Conservation (phyloP, 1,139 yeast genomes). For the Protomyces macrosporus region DNA sequence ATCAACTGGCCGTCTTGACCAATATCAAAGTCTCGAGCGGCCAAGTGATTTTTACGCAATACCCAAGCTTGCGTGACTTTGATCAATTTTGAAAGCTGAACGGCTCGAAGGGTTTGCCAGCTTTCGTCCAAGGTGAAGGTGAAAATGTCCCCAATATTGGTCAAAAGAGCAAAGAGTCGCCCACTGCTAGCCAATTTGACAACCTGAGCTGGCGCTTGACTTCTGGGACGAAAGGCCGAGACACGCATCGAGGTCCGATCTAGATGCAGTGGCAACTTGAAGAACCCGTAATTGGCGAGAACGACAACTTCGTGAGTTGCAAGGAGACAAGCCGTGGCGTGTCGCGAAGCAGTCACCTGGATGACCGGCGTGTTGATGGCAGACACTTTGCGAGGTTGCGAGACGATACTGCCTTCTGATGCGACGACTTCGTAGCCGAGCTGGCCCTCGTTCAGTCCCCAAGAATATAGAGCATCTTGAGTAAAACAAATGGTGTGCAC, state of each 20-base stretch:
- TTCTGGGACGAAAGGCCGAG: conserved; percentile 31
- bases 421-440: conserved; percentile 54
- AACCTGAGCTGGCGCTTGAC: conserved; percentile 18
- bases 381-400: conserved; percentile 43
- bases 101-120: conserved; percentile 24
- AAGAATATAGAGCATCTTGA: conserved; percentile 50
- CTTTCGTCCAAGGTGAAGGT: conserved; percentile 33
- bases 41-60: conserved; percentile 36
- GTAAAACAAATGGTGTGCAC: conserved; percentile 66
- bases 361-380: conserved; percentile 34
- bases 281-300: conserved; percentile 54
- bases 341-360: conserved; percentile 62
- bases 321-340: conserved; percentile 63
- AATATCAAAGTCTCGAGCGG: conserved; percentile 57
- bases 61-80: conserved; percentile 38
- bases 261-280: conserved; percentile 38
- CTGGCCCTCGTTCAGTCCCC: conserved; percentile 88
- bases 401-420: conserved; percentile 36
- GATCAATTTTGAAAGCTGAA: conserved; percentile 25
- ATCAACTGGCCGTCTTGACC: conserved; percentile 65
- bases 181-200: conserved; percentile 32
- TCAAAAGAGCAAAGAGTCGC: conserved; percentile 35
- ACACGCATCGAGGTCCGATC: conserved; percentile 31
- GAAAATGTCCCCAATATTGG: conserved; percentile 38
- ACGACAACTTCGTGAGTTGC: conserved; percentile 58